Base-by-base conservation (phyloP, 495 filamentous ascomycete species). In the Penicillium parvum region DNA sequence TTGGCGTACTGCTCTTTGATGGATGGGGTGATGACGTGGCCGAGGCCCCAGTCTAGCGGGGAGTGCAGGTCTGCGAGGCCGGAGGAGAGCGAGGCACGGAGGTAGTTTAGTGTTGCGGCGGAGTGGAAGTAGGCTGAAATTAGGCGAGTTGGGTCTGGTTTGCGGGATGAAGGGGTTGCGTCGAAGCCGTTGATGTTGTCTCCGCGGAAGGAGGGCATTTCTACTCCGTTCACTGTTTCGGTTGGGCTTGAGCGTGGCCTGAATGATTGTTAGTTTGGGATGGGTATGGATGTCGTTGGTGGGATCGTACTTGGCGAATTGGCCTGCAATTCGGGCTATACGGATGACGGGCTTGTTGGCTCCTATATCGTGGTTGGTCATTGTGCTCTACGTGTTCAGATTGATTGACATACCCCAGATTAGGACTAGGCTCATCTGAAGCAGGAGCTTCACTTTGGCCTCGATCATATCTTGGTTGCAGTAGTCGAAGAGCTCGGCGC, bases 401-500 rank as follows among this genome's bases (percentile, higher is more conserved):
- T 8, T 12, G 21, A 25, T 30, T 10, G 23, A 7, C 39, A 29
- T 47, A 60, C 57, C 57, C 57, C 57, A 60, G 30, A 60, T 60
- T 2, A 97, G 73, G 11, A 96, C 86, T 48, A 97, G 66, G 53
- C 85, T 90, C 90, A 97, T 96, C 70, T 97, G 91, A 26, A 97
- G 74, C 10, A 96, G 75, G 8, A 97, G 79, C 66, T 97, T 97
- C 65, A 96, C 88, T 72, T 96, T 97, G 20, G 88, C 83, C 59
- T 96, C 87, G 50, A 98, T 95, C 52, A 85, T 85, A 23, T 76
- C 72, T 57, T 88, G 83, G 54, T 88, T 81, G 64, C 92, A 98
- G 75, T 98, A 98, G 65, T 91, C 87, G 55, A 98, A 98, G 5
- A 98, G 73, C 70, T 98, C 92, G 4, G 92, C 92, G 57, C 92